Evolutionary conservation across 1,139 yeast genomes (phyloP).

Genomic region (Sugiyamaella pinicola): DNA sequence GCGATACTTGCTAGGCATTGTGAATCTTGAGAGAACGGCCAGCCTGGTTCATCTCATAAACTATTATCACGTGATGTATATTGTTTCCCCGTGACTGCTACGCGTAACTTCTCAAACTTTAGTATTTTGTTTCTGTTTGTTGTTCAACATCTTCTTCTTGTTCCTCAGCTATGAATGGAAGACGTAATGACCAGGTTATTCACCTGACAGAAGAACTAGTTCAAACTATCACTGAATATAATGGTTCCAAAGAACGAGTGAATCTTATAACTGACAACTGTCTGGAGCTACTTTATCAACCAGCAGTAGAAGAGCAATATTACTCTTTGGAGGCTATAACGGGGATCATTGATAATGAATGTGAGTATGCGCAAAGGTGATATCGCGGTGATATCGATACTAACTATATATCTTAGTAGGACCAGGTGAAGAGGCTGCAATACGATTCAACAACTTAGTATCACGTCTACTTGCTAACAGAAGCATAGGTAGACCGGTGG

Average conservation of each 20-base stretch:
- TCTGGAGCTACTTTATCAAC: not conserved
- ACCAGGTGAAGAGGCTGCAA: not conserved
- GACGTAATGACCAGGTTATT: not conserved
- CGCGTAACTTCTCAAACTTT: not conserved
- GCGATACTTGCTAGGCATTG: too few species aligned
- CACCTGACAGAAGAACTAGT: slow-evolving; percentile 3
- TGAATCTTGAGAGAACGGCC: too few species aligned
- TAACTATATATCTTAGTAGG: not conserved
- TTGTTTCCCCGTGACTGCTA: too few species aligned
- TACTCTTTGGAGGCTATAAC: slow-evolving; percentile 10
- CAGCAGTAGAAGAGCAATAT: slow-evolving; percentile 2
- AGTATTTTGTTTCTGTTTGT: not conserved
- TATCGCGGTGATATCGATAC: not conserved
- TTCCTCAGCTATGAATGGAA: not conserved
- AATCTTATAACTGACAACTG: slow-evolving; percentile 1
- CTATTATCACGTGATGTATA: too few species aligned
- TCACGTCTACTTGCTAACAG: slow-evolving; percentile 6
- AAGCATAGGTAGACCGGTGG: not conserved
- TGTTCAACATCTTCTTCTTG: not conserved
- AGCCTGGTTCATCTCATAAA: too few species aligned
- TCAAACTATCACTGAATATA: not conserved
- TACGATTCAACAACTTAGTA: slow-evolving; percentile 8
- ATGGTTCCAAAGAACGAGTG: not conserved
- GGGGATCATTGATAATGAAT: slow-evolving; percentile 4
- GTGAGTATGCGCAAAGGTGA: not conserved